Evolutionary conservation across 192 early-diverging fungal genomes (phyloP).

Genomic region (Backusella circina): DNA sequence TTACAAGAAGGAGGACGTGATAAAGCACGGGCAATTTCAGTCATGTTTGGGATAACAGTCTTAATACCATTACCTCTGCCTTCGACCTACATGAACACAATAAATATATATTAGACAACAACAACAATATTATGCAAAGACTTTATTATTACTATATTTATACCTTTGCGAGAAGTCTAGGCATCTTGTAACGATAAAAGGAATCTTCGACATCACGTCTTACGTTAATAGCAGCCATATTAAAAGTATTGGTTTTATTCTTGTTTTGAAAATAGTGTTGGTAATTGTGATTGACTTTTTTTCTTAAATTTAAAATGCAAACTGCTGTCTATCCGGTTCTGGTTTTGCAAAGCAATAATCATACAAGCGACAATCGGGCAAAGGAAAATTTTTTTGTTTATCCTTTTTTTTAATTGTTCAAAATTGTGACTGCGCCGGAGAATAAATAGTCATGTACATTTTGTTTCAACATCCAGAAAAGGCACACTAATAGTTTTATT

Average conservation of each 20-base stretch:
- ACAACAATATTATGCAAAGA: too few relatives aligned
- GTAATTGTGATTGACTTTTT: background rate
- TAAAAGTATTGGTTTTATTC: conserved; percentile 22
- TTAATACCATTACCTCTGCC: conserved; percentile 99
- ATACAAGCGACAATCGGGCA: background rate
- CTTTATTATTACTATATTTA: background rate
- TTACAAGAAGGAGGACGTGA: conserved; percentile 81
- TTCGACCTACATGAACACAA: conserved; percentile 64
- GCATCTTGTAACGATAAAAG: conserved; percentile 99
- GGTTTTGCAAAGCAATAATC: conserved; percentile 2
- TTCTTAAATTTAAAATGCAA: background rate
- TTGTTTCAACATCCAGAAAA: background rate
- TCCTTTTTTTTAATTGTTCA: background rate
- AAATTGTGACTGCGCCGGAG: background rate
- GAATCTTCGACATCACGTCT: conserved; percentile 86
- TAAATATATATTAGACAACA: background rate
- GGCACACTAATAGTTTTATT: background rate
- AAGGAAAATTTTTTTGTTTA: background rate
- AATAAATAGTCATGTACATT: background rate
- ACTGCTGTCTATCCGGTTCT: conserved; percentile 5
- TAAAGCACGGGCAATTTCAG: conserved; percentile 87
- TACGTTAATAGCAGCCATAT: conserved; percentile 83
- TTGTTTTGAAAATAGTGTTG: background rate
- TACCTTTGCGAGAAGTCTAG: conserved; percentile 74
- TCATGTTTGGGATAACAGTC: conserved; percentile 96